Conservation (phyloP, 2,329 filamentous ascomycete genomes). For the Penicillium sp. region DNA sequence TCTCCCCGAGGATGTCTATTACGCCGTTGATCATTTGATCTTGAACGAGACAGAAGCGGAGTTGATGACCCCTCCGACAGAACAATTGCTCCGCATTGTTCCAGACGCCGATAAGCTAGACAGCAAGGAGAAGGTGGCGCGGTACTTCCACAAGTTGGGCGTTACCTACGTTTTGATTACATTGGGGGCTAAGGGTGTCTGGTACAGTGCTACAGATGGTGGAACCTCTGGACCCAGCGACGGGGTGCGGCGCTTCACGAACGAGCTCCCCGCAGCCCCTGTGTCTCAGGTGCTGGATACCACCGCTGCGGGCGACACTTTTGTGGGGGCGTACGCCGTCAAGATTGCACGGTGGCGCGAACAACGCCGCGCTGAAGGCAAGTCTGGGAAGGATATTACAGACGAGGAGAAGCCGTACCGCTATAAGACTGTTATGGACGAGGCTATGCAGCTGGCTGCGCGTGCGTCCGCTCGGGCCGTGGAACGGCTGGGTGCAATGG, state of each 20-base stretch:
- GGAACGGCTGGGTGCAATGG: conserved; percentile 47
- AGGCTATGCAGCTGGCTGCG: conserved; percentile 45
- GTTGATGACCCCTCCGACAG: conserved; percentile 61
- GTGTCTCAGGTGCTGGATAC: conserved; percentile 80
- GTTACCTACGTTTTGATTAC: conserved; percentile 81
- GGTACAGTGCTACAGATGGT: conserved; percentile 56
- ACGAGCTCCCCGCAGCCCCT: conserved; percentile 62
- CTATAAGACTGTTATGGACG: conserved; percentile 47
- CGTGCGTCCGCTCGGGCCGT: conserved; percentile 47
- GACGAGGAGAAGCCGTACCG: conserved; percentile 35
- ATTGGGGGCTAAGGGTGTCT: conserved; percentile 77
- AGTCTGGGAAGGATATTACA: conserved; percentile 52
- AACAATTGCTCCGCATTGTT: conserved; percentile 27
- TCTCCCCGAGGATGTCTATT: conserved; percentile 67
- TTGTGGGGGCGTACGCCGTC: conserved; percentile 84
- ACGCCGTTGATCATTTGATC: conserved; percentile 72
- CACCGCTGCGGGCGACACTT: conserved; percentile 91
- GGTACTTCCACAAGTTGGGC: conserved; percentile 66
- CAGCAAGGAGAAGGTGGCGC: conserved; percentile 55
- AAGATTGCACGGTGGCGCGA: conserved; percentile 59
- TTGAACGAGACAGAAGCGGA: conserved; percentile 90
- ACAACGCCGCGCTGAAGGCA: conserved; percentile 43
- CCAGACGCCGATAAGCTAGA: conserved; percentile 43
- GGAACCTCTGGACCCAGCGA: conserved; percentile 44
- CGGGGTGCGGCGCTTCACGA: conserved; percentile 29